A percentile compares a stretch with the other conserved stretches of the same genome.
Evolutionary conservation across 441 rosid genomes (phyloP).

Genomic region (Euphorbia celastroides): DNA sequence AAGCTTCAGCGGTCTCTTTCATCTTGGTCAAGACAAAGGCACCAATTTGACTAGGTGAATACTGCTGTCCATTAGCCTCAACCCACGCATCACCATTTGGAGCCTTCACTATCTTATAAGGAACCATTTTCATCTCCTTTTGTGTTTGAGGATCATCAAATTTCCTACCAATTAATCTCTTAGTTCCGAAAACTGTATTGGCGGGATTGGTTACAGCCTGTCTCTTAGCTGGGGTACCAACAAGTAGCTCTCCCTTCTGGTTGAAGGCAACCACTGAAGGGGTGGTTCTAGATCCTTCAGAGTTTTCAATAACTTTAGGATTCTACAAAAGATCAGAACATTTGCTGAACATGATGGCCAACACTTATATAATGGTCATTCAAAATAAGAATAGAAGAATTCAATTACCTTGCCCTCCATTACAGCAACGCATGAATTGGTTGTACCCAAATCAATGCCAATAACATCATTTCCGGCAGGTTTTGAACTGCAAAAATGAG

Average conservation of each 20-base stretch:
- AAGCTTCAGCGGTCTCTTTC: slow-evolving; percentile 87
- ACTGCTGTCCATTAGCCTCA: slow-evolving; percentile 76
- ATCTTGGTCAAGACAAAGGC: slow-evolving; percentile 76
- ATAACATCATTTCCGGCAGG: slow-evolving; percentile 82
- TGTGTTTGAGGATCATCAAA: slow-evolving; percentile 79
- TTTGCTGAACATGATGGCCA: not conserved
- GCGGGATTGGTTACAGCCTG: slow-evolving; percentile 91
- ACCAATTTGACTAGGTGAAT: slow-evolving; percentile 85
- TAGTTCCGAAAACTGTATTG: slow-evolving; percentile 72
- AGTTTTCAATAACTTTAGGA: slow-evolving; percentile 82
- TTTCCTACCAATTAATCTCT: slow-evolving; percentile 74
- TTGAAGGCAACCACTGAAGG: slow-evolving; percentile 87
- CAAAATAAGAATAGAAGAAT: not conserved
- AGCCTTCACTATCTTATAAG: slow-evolving; percentile 79
- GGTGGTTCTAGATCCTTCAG: slow-evolving; percentile 85
- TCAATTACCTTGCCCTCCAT: slow-evolving; percentile 89
- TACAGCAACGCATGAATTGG: slow-evolving; percentile 91
- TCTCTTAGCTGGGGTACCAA: slow-evolving; percentile 91
- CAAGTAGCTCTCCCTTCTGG: slow-evolving; percentile 72
- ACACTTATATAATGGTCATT: not conserved
- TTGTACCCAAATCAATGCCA: slow-evolving; percentile 94
- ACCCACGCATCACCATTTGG: slow-evolving; percentile 95
- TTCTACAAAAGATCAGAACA: slow-evolving; percentile 30
- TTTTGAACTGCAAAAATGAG: slow-evolving; percentile 45
- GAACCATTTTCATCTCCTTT: slow-evolving; percentile 94